Conservation (phyloP, 1,284 basidiomycete genomes). For the Moniliophthora roreri region DNA sequence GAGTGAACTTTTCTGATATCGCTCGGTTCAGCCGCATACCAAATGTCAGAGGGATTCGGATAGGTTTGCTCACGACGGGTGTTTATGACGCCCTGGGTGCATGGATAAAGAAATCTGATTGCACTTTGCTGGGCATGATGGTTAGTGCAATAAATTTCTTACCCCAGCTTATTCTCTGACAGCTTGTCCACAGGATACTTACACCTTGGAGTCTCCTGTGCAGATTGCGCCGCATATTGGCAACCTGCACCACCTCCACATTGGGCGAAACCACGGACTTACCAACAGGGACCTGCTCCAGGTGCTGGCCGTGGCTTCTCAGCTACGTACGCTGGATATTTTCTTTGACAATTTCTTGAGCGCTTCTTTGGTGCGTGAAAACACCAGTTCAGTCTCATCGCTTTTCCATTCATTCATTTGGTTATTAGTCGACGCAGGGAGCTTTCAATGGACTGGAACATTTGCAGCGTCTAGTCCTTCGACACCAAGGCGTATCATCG, state of each 20-base stretch:
- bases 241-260: slow-evolving; percentile 6
- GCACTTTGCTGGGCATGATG: slow-evolving; percentile 8
- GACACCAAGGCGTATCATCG: slow-evolving; percentile 8
- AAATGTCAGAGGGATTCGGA: slow-evolving; percentile 3
- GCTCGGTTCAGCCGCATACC: slow-evolving; percentile 2
- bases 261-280: slow-evolving; percentile 13
- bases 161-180: not conserved
- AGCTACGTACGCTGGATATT: slow-evolving; percentile 6
- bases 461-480: slow-evolving; percentile 8
- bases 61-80: slow-evolving; percentile 8
- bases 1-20: slow-evolving; percentile 6
- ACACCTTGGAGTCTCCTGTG: slow-evolving; percentile 4
- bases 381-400: not conserved
- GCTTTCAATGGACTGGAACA: not conserved
- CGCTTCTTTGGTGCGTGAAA: not conserved
- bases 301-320: not conserved
- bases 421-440: not conserved
- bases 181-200: slow-evolving; percentile 8
- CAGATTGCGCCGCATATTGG: slow-evolving; percentile 5
- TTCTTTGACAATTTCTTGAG: slow-evolving; percentile 13
- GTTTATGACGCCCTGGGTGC: not conserved
- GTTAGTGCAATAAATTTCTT: not conserved
- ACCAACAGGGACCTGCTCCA: slow-evolving; percentile 4
- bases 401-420: not conserved
- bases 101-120: slow-evolving; percentile 2